A percentile compares a stretch with the other conserved stretches of the same genome.
phyloP scores from a whole-genome alignment of 169 alveolate genomes.

The Plasmodium vinckei region DNA sequence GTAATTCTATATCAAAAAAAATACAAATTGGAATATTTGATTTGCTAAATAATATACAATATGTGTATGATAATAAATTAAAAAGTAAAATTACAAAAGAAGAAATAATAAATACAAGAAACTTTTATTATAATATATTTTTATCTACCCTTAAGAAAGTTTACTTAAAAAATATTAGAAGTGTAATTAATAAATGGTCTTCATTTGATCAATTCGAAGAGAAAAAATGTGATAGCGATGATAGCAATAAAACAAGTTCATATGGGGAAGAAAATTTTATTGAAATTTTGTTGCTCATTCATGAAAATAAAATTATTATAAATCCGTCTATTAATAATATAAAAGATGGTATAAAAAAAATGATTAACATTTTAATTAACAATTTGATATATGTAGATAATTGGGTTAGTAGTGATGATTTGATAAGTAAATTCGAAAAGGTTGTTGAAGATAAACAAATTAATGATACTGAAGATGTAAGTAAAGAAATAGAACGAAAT shows the following conservation, averaged over 20 bases:
- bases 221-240: background rate
- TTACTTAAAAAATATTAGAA: slow-evolving; percentile 59
- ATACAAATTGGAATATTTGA: slow-evolving; percentile 72
- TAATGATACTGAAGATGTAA: background rate
- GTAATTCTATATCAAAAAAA: slow-evolving; percentile 71
- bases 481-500: background rate
- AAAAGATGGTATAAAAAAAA: slow-evolving; percentile 66
- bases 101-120: slow-evolving; percentile 45
- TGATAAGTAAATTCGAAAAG: slow-evolving; percentile 28
- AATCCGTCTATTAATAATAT: slow-evolving; percentile 68
- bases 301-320: slow-evolving; percentile 60
- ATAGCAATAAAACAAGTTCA: background rate
- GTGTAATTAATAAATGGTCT: slow-evolving; percentile 59
- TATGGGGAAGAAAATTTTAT: slow-evolving; percentile 7
- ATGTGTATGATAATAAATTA: slow-evolving; percentile 66
- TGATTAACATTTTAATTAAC: slow-evolving; percentile 70
- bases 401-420: slow-evolving; percentile 68
- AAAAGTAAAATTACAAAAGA: slow-evolving; percentile 52
- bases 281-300: slow-evolving; percentile 51
- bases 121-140: slow-evolving; percentile 67
- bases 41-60: slow-evolving; percentile 66
- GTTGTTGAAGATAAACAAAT: background rate
- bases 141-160: slow-evolving; percentile 26
- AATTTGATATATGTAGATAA: slow-evolving; percentile 73
- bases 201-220: slow-evolving; percentile 2